Base-by-base conservation (phyloP, 2,329 filamentous ascomycete species). In the Cercospora beticola region DNA sequence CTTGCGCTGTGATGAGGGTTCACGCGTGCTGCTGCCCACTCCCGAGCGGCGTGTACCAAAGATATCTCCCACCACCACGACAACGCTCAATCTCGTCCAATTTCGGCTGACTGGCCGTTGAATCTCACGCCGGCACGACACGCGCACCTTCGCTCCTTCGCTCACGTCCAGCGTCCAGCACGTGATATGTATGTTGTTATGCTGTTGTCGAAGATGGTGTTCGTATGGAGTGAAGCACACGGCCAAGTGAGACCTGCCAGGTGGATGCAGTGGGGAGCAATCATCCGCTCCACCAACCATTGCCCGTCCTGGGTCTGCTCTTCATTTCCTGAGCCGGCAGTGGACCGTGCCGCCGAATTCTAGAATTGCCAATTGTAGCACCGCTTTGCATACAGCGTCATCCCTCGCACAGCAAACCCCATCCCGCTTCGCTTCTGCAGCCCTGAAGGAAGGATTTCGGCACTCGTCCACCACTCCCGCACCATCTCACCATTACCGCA, bases 401-500 rank as follows among this genome's bases (percentile, higher is more conserved):
- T 59, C 30, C 56, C 28, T 62, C 26, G 21, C 30, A 31, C 36
- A 33, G 58, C 58, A 18, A 16, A n/a, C 28, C 57, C 1, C 58
- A 43, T 31, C 30, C 30, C 26, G 36, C n/a, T 21, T 49, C 59
- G 59, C 56, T 31, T 33, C 56, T 59, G 56, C 56, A 36, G 56
- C 28, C 28, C 16, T 59, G 56, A 59, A 59, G 56, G 56, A 36
- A 59, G 56, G 28, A 31, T 33, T 59, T 2, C 56, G 28, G 56
- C 56, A 59, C 16, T 62, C 23, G 33, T 16, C 18, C 14, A 43
- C 30, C 63, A 21, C 52, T 46, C 31, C 56, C 62, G 63, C 64
- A 46, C 59, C 56, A 36, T 57, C 63, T 49, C 58, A 33, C 56
- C 26, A 56, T 58, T 64, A 62, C 59, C 60, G 43, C 60, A 49